Conservation (phyloP, 1,284 basidiomycete genomes). For the Phellopilus nigrolimitatus region DNA sequence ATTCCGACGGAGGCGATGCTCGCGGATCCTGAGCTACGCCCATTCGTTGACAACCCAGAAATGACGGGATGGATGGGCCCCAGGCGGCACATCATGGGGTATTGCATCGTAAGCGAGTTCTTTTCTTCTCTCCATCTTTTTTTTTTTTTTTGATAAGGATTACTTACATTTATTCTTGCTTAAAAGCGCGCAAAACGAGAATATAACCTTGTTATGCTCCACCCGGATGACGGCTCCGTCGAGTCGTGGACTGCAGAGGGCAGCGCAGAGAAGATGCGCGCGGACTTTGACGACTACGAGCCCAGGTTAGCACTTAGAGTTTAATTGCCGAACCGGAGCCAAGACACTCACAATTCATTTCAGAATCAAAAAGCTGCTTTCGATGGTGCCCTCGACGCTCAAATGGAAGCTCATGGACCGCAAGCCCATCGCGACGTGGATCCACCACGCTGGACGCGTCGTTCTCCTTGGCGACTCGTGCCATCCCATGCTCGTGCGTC, state of each 20-base stretch:
- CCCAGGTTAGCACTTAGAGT: slow-evolving; percentile 29
- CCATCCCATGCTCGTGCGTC: slow-evolving; percentile 41
- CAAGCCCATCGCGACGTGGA: slow-evolving; percentile 38
- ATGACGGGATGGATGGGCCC: slow-evolving; percentile 33
- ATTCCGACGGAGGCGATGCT: slow-evolving; percentile 43
- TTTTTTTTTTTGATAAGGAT: neutral
- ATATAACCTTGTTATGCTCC: slow-evolving; percentile 30
- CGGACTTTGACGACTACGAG: slow-evolving; percentile 31
- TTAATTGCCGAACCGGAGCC: neutral
- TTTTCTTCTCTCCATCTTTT: neutral
- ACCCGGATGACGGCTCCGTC: slow-evolving; percentile 28
- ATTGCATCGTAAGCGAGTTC: slow-evolving; percentile 26
- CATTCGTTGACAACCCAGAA: slow-evolving; percentile 28
- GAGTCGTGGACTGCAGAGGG: slow-evolving; percentile 30
- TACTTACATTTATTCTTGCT: neutral
- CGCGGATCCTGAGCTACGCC: slow-evolving; percentile 43
- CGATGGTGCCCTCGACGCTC: slow-evolving; percentile 36
- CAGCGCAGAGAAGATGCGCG: slow-evolving; percentile 30
- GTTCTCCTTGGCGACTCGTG: slow-evolving; percentile 49
- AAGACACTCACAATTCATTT: slow-evolving; percentile 1
- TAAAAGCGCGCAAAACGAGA: slow-evolving; percentile 28
- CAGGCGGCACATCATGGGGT: slow-evolving; percentile 28
- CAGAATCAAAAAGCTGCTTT: slow-evolving; percentile 35
- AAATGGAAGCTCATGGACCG: slow-evolving; percentile 34
- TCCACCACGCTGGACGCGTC: slow-evolving; percentile 43